These are phyloP conservation scores for Xylaria nigripes DNA, from an alignment of 495 filamentous ascomycete species.

Conservation along the genomic window DNA sequence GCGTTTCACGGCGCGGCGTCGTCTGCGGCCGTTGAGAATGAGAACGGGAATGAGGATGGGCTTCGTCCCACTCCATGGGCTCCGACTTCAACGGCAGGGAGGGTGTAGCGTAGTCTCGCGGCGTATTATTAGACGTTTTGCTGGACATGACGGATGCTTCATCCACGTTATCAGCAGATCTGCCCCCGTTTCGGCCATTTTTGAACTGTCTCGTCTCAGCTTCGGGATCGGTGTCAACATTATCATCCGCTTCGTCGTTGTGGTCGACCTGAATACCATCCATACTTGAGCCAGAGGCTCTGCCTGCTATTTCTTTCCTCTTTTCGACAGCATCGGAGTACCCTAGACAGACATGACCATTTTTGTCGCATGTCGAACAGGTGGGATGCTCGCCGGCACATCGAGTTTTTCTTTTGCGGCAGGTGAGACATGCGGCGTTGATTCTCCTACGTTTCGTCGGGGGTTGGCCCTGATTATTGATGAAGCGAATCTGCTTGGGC, in stretches of 20 bases:
- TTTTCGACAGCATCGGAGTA: constrained; percentile 49
- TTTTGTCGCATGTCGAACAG: constrained; percentile 68
- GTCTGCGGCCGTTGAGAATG: constrained; percentile 21
- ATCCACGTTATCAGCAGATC: constrained; percentile 15
- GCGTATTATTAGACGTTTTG: constrained; percentile 16
- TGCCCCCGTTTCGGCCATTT: constrained; percentile 13
- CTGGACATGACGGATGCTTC: constrained; percentile 14
- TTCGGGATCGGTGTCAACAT: constrained; percentile 27
- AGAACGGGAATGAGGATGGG: constrained; percentile 13
- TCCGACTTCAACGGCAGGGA: constrained; percentile 21
- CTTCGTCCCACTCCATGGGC: constrained; percentile 24
- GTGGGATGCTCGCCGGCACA: constrained; percentile 71
- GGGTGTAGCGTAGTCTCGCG: constrained; percentile 18
- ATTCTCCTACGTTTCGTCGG: constrained; percentile 74
- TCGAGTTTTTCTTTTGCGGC: constrained; percentile 74
- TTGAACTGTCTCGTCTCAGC: constrained; percentile 30
- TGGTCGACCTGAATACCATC: constrained; percentile 16
- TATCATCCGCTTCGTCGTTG: constrained; percentile 22
- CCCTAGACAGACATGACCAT: constrained; percentile 62
- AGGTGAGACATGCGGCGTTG: constrained; percentile 72
- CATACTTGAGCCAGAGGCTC: constrained; percentile 11
- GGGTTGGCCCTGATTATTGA: constrained; percentile 73
- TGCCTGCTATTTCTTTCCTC: constrained; percentile 29
- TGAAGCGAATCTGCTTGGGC: constrained; percentile 61
- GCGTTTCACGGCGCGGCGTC: constrained; percentile 23